Base-by-base conservation (phyloP, 768 basidiomycete species). In the Trametes cubensis region DNA sequence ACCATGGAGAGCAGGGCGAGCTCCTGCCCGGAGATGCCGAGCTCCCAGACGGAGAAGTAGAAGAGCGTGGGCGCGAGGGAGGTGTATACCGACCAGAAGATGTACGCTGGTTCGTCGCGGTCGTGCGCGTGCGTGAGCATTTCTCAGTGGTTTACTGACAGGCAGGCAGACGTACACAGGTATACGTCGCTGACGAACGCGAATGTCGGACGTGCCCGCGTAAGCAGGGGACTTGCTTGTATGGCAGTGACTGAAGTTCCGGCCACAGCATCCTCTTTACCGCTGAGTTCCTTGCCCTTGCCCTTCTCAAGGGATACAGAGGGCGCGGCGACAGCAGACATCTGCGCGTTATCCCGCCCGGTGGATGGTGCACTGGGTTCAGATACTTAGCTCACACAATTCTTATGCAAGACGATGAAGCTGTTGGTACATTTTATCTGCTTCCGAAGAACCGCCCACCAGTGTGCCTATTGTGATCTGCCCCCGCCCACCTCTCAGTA, bases 1-100 rank as follows among this genome's bases (percentile, higher is more conserved):
- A 95, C 81, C 8, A 85, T 84, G 8, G 83, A 81, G 10, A 95
- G 77, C 3, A 93, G 75, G 0, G 92, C 83, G 17, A 92, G 78
- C 70, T 96, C 94, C 39, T 88, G 84, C 5, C 94, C 94, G 13
- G 90, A 85, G 30, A 95, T 80, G 26, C 89, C 92, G 18, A 95
- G 85, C 70, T 92, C 83, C 94, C 94, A 95, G 20, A 96, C 85
- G 25, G 91, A 94, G 76, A 93, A 95, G 75, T 95, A 95, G 77
- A 95, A 95, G 4, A 95, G 78, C 4, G 90, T 86, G 1, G 89
- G 87, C 6, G 88, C 83, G 20, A 94, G 83, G 3, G 85, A 81
- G 1, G 94, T 95, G 71, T 90, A 85, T 50, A 91, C 80, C 1
- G 92, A 90, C 90, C 90, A 93, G 73, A 88, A 92, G 18, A 89